A percentile compares a stretch with the other conserved stretches of the same genome.
These are phyloP conservation scores for Emergomyces africanus DNA, from an alignment of 2,329 filamentous ascomycete genomes.

Conservation along the genomic window DNA sequence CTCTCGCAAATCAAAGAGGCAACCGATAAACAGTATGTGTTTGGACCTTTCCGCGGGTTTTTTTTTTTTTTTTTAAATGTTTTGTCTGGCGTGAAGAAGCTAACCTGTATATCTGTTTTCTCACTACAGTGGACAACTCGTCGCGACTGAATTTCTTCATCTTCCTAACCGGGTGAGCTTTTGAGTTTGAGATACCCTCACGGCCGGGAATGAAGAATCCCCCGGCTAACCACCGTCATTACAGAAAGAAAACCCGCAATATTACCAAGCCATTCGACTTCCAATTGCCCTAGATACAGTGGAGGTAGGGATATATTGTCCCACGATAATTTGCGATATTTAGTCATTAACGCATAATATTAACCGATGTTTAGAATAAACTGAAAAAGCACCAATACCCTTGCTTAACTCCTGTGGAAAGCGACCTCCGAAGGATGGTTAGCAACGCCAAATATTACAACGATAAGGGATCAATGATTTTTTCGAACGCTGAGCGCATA, in stretches of 20 bases:
- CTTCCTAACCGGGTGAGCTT: constrained; percentile 46
- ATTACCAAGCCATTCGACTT: constrained; percentile 64
- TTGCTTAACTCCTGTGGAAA: constrained; percentile 61
- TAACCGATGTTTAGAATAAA: constrained; percentile 37
- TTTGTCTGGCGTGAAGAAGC: not conserved
- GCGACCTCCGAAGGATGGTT: constrained; percentile 79
- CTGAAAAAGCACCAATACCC: constrained; percentile 56
- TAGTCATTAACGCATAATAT: not conserved
- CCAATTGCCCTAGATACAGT: constrained; percentile 68
- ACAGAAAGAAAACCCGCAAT: constrained; percentile 51
- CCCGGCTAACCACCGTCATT: not conserved
- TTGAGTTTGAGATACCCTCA: not conserved
- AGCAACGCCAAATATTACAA: constrained; percentile 80
- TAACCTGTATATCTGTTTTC: not conserved
- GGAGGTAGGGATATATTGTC: constrained; percentile 37
- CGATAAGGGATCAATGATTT: constrained; percentile 56
- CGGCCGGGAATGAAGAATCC: no score
- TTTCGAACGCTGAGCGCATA: constrained; percentile 74
- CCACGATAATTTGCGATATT: not conserved
- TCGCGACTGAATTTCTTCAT: constrained; percentile 62
- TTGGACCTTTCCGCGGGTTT: not conserved
- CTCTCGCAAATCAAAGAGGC: constrained; percentile 11
- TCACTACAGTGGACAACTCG: constrained; percentile 50
- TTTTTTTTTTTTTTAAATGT: no score
- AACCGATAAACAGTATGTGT: constrained; percentile 11